Base-by-base conservation (phyloP, 2,329 filamentous ascomycete species). In the Dactylonectria macrodidyma region DNA sequence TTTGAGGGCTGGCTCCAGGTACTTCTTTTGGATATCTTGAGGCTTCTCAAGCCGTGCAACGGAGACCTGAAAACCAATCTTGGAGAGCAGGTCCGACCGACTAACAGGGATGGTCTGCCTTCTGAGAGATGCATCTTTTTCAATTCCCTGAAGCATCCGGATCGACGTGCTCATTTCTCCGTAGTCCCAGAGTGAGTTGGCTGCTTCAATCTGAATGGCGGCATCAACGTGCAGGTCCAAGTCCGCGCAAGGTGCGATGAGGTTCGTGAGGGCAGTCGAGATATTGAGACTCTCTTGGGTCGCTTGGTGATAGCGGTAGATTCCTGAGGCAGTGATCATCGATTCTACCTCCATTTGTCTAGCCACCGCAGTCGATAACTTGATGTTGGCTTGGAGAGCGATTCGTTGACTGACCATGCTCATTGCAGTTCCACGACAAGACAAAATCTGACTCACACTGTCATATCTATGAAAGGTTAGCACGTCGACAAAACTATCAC, bases 161-260 rank as follows among this genome's bases (percentile, higher is more conserved):
- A 99, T 97, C 0, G 96, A 97, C 0, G 93, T 90, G 22, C 92
- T 90, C 84, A 94, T 93, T 80, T 99, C 95, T 12, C 95, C 95
- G 78, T 97, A 93, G 69, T 97, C 94, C 95, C 96, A 99, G 1
- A 99, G 84, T 7, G 97, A 94, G 75, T 93, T 94, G 11, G 97
- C 95, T 8, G 93, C 89, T 79, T 98, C 96, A 61, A 95, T 89
- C 70, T 91, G 90, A 46, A 95, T 89, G 12, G 91, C 91, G 12
- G 91, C 93, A 76, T 95, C 92, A 51, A 98, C 89, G 65, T 91
- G 88, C 2, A 98, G 82, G 0, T 92, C 93, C n/a, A 94, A 81
- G 0, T 88, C 84, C 67, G 88, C 86, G 77, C 93, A 96, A 3
- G 90, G 84, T 6, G 85, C 78, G n/a, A 95, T 89, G 30, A 98